A percentile compares a stretch with the other conserved stretches of the same genome.
phyloP scores from a whole-genome alignment of 768 basidiomycete genomes.

The Calocybe indica region DNA sequence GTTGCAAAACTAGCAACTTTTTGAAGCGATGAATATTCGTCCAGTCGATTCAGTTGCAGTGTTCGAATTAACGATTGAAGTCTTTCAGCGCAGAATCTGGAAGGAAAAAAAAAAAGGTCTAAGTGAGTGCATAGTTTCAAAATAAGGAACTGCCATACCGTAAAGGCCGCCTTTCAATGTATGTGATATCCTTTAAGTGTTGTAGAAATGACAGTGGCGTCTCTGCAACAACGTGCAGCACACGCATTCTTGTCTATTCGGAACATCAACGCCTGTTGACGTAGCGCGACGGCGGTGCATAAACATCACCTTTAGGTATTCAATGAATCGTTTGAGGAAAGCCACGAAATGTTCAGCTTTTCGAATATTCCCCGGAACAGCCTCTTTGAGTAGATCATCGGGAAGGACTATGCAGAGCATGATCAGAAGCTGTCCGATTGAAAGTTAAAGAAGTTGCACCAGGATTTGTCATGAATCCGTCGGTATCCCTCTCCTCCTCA shows the following conservation, averaged over 20 bases:
- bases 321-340: conserved; percentile 95
- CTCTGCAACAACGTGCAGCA: conserved; percentile 98
- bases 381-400: conserved; percentile 91
- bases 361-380: conserved; percentile 95
- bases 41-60: conserved; percentile 79
- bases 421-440: background rate
- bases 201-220: conserved; percentile 96
- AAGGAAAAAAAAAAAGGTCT: background rate
- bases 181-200: conserved; percentile 98
- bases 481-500: conserved; percentile 47
- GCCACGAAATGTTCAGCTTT: conserved; percentile 99
- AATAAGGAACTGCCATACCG: conserved; percentile 45
- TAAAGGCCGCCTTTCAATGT: conserved; percentile 90
- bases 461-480: conserved; percentile 86
- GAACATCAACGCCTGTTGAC: background rate
- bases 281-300: too few relatives aligned
- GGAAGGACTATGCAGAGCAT: conserved; percentile 62
- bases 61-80: conserved; percentile 92
- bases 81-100: conserved; percentile 93
- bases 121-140: background rate
- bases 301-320: conserved; percentile 83
- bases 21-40: conserved; percentile 88
- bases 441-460: conserved; percentile 33
- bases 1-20: conserved; percentile 97
- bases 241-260: conserved; percentile 90